Evolutionary conservation across 2,329 filamentous ascomycete genomes (phyloP), one percentile per base, ranked within the genome.

Genomic region (Cladosporium oxysporum): DNA sequence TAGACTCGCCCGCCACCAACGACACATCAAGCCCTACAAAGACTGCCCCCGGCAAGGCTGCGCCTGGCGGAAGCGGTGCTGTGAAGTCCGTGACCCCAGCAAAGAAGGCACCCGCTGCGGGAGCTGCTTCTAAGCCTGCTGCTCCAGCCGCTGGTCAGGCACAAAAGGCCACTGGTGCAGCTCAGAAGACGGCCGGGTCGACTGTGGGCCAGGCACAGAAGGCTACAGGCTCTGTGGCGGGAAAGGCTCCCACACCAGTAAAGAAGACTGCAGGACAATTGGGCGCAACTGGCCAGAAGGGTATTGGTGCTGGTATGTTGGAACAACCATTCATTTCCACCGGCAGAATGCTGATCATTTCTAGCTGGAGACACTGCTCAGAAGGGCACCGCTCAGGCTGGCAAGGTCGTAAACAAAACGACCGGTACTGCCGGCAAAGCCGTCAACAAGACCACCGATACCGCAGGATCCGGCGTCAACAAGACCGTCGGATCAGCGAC

Each of bases 331-430:
- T 31, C 11, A 14, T 11, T 21, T 2, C 10, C 23, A 10, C n/a
- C n/a, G 16, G 18, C 8, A 12, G 23, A 29, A 31, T 18, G 33
- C 52, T 55, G 16, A 55, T 33, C 28, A 33, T 10, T 8, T 8
- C 1, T 33, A 65, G 63, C 47, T 26, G 63, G 58, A 1, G 66
- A 65, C 21, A 67, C 70, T 26, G 68, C 71, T 18, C 67, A 71
- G 53, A 72, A 72, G 29, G 66, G 64, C 26, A 71, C 71, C 18
- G 66, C 64, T 29, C 66, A 67, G 52, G 71, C 70, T 2, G 72
- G 72, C 53, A 70, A 69, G 18, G 69, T 72, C 12, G 69, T 71
- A 5, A 71, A 74, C 62, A 75, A 74, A 50, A 69, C 68, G n/a
- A 68, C 70, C 26, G 69, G 70, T 53, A 63, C 66, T 10, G 74